These are phyloP conservation scores for Kwoniella sp. DNA, from an alignment of 768 basidiomycete species.

Conservation along the genomic window DNA sequence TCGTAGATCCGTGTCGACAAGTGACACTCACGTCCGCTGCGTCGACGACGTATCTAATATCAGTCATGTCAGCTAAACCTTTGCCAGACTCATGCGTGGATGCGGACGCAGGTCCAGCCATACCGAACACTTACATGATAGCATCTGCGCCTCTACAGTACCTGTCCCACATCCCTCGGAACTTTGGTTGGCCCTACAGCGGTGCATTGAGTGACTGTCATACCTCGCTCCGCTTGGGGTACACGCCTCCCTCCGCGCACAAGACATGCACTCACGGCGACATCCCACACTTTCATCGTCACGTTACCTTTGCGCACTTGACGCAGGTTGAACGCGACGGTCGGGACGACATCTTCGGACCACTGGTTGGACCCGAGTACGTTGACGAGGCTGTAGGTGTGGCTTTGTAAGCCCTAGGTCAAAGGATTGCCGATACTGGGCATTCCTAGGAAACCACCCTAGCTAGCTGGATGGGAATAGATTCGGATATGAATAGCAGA, in stretches of 20 bases:
- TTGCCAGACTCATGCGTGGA: neutral
- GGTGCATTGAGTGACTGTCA: too few relatives aligned
- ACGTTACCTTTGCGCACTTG: slow-evolving; percentile 85
- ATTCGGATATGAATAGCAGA: too few relatives aligned
- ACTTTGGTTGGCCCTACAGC: slow-evolving; percentile 79
- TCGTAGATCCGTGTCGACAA: neutral
- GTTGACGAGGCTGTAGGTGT: slow-evolving; percentile 63
- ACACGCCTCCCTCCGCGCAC: too few relatives aligned
- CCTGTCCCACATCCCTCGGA: slow-evolving; percentile 91
- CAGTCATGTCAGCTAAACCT: slow-evolving; percentile 12
- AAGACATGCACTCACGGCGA: slow-evolving; percentile 64
- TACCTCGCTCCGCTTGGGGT: too few relatives aligned
- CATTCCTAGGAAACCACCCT: too few relatives aligned
- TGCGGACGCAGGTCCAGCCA: too few relatives aligned
- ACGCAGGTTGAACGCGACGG: slow-evolving; percentile 86
- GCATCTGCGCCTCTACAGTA: slow-evolving; percentile 92
- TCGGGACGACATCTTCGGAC: slow-evolving; percentile 95
- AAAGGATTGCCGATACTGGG: too few relatives aligned
- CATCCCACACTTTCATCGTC: slow-evolving; percentile 91
- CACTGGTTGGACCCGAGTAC: slow-evolving; percentile 77
- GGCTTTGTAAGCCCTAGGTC: neutral
- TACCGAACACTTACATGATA: slow-evolving; percentile 70
- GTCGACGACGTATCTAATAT: slow-evolving; percentile 79
- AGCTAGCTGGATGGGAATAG: too few relatives aligned
- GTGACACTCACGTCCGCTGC: slow-evolving; percentile 67